Evolutionary conservation across 495 filamentous ascomycete species (phyloP).

Genomic region (Aspergillus biplanus): DNA sequence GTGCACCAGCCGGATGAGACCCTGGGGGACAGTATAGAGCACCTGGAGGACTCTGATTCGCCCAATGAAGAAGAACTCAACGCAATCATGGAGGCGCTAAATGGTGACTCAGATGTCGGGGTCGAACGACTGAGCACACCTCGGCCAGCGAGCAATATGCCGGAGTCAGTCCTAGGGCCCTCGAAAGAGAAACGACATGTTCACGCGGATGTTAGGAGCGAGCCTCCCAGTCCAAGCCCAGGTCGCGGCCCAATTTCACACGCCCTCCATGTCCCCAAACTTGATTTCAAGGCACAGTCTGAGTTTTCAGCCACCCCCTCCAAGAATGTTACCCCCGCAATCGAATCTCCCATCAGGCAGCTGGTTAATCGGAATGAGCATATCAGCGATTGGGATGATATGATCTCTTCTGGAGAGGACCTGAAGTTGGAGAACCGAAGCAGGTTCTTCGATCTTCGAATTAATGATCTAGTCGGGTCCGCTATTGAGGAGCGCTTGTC

Average conservation of each 20-base stretch:
- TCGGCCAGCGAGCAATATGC: slow-evolving; percentile 42
- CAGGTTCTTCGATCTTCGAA: slow-evolving; percentile 83
- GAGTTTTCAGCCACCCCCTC: slow-evolving; percentile 46
- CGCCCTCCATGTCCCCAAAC: slow-evolving; percentile 48
- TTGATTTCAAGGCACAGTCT: slow-evolving; percentile 46
- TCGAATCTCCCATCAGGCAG: slow-evolving; percentile 63
- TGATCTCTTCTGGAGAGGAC: slow-evolving; percentile 80
- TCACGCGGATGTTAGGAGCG: slow-evolving; percentile 62
- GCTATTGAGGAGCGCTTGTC: slow-evolving; percentile 75
- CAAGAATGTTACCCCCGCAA: slow-evolving; percentile 38
- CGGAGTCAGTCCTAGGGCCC: slow-evolving; percentile 45
- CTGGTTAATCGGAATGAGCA: slow-evolving; percentile 69
- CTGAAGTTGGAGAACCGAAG: slow-evolving; percentile 74
- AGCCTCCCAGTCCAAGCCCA: slow-evolving; percentile 77
- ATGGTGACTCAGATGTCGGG: slow-evolving; percentile 71
- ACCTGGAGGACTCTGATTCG: slow-evolving; percentile 35
- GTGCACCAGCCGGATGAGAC: slow-evolving; percentile 22
- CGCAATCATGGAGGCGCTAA: slow-evolving; percentile 81
- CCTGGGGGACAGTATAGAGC: slow-evolving; percentile 4
- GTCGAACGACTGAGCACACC: slow-evolving; percentile 63
- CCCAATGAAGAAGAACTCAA: slow-evolving; percentile 81
- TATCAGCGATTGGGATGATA: slow-evolving; percentile 89
- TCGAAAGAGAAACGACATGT: slow-evolving; percentile 61
- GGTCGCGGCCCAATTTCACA: slow-evolving; percentile 56
- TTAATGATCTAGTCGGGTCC: slow-evolving; percentile 80